phyloP scores from a whole-genome alignment of 192 early-diverging fungal species.

The Dissophora globulifera region DNA sequence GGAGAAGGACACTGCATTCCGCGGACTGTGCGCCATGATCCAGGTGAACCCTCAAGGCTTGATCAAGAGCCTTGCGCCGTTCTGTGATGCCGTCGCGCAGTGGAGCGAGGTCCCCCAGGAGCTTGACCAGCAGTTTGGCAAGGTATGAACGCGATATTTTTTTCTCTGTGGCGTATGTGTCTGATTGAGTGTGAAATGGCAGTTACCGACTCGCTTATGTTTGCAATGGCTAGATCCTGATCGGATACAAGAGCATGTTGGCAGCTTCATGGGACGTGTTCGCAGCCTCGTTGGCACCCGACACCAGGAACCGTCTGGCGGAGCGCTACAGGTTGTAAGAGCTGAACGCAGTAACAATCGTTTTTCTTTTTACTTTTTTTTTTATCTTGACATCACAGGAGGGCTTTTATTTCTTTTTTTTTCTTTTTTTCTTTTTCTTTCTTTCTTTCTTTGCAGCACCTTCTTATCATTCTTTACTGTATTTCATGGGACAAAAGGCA shows the following conservation, averaged over 20 bases:
- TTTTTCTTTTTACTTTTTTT: constrained; percentile 7
- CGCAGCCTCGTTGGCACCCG: constrained; percentile 54
- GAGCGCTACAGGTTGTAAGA: constrained; percentile 64
- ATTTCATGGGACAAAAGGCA: constrained; percentile 14
- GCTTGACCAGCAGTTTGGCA: constrained; percentile 72
- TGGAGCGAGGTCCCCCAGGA: constrained; percentile 75
- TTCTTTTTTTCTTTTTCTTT: constrained; percentile 13
- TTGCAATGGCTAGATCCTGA: too few relatives aligned
- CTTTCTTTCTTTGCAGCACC: constrained; percentile 2
- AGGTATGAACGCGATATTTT: constrained; percentile 51
- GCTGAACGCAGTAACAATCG: neutral
- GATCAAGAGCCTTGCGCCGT: constrained; percentile 72
- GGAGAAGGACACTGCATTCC: constrained; percentile 97
- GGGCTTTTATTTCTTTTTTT: neutral
- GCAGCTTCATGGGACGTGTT: constrained; percentile 68
- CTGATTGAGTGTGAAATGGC: too few relatives aligned
- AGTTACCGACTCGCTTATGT: too few relatives aligned
- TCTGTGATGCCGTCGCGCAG: constrained; percentile 84
- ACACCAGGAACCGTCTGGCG: constrained; percentile 57
- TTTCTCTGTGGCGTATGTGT: too few relatives aligned
- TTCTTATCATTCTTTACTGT: constrained; percentile 6
- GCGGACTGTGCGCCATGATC: constrained; percentile 94
- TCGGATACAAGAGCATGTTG: constrained; percentile 74
- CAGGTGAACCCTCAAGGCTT: constrained; percentile 89
- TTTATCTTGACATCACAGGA: neutral